Percentiles rank a stretch among this genome's conserved stretches.
phyloP scores from a whole-genome alignment of 225 moss, liverwort and hornwort genomes.

The Sphagnum tenellum region DNA sequence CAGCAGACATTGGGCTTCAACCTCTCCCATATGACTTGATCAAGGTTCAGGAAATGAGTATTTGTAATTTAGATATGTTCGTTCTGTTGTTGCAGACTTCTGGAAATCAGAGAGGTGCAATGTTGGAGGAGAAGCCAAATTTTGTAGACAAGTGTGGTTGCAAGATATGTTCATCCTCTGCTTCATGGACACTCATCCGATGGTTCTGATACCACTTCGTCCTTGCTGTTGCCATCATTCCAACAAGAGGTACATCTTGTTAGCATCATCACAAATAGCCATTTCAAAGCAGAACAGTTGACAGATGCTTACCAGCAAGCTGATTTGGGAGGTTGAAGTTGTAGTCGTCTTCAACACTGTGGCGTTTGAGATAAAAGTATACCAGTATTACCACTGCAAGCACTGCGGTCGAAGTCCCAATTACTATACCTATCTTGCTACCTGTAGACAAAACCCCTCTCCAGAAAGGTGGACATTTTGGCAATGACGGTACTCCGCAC shows the following conservation, averaged over 20 bases:
- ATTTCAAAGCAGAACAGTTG: background rate
- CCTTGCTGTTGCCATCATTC: slow-evolving; percentile 5
- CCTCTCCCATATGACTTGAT: no score
- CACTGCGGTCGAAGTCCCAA: slow-evolving; percentile 20
- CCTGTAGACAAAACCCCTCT: slow-evolving; percentile 31
- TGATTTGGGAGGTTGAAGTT: slow-evolving; percentile 57
- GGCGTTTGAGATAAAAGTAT: slow-evolving; percentile 25
- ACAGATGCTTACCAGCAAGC: slow-evolving; percentile 39
- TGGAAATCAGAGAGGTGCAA: slow-evolving; percentile 7
- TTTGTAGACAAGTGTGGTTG: slow-evolving; percentile 4
- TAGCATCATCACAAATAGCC: background rate
- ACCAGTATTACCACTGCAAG: slow-evolving; percentile 14
- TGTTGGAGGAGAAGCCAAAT: slow-evolving; percentile 12
- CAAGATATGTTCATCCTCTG: slow-evolving; percentile 10
- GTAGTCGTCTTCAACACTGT: slow-evolving; percentile 33
- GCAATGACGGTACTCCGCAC: slow-evolving; percentile 51
- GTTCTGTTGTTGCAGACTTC: no score
- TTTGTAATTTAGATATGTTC: no score
- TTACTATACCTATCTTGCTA: slow-evolving; percentile 31
- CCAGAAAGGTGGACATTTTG: slow-evolving; percentile 41
- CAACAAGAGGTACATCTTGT: background rate
- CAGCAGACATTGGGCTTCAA: no score
- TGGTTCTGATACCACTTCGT: slow-evolving; percentile 15
- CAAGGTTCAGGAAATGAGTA: no score
- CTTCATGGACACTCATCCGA: background rate